A percentile compares a stretch with the other conserved stretches of the same genome.
These are phyloP conservation scores for Pleurotus giganteus DNA, from an alignment of 768 basidiomycete genomes.

Conservation along the genomic window DNA sequence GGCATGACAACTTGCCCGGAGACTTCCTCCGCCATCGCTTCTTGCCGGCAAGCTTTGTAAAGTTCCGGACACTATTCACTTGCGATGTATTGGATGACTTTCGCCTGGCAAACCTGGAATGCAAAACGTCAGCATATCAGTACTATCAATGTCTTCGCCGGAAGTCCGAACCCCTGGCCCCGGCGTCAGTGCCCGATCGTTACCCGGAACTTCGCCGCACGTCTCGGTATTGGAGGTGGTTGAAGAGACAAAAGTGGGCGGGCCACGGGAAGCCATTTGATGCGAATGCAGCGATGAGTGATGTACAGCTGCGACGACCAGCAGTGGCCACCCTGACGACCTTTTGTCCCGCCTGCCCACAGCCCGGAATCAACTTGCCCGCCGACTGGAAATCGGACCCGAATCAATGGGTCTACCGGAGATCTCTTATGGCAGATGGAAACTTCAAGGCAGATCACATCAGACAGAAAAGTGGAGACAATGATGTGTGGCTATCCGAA, in stretches of 20 bases:
- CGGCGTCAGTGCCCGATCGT: background rate
- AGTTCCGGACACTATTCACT: background rate
- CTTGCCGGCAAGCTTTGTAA: background rate
- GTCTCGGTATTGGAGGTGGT: background rate
- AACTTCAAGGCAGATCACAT: background rate
- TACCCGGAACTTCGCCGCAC: background rate
- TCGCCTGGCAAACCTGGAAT: background rate
- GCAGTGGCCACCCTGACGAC: background rate
- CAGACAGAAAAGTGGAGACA: background rate
- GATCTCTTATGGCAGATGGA: background rate
- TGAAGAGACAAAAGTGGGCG: background rate
- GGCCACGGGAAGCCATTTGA: background rate
- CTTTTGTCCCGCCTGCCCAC: background rate
- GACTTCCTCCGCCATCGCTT: background rate
- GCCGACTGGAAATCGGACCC: background rate
- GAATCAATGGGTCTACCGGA: background rate
- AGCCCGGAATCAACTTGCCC: background rate
- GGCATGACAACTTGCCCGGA: background rate
- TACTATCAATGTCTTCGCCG: background rate
- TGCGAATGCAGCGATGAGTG: background rate
- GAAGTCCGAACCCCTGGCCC: background rate
- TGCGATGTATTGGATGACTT: background rate
- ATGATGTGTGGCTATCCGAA: background rate
- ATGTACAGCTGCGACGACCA: too few species aligned
- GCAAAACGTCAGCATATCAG: background rate